A percentile compares a stretch with the other conserved stretches of the same genome.
phyloP scores from a whole-genome alignment of 2,329 filamentous ascomycete genomes.

The Fusarium goolgardi region DNA sequence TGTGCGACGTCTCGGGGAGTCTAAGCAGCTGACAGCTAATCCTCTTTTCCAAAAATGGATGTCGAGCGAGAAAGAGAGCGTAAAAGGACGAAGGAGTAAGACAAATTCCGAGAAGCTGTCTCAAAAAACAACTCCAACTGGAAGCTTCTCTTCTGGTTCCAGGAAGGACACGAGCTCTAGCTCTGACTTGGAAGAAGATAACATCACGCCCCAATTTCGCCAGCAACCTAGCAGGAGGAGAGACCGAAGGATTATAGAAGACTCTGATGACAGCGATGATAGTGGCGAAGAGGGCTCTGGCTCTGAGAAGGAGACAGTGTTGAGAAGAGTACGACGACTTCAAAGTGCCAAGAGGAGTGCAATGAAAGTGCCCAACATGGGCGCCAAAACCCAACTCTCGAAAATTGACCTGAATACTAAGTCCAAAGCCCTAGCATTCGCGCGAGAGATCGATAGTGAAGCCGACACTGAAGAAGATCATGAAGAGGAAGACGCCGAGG shows the following conservation, averaged over 20 bases:
- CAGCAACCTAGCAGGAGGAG: slow-evolving; percentile 20
- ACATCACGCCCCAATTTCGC: slow-evolving; percentile 9
- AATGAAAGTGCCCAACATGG: background rate
- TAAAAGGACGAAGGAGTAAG: slow-evolving; percentile 2
- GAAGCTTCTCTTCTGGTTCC: background rate
- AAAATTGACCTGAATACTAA: background rate
- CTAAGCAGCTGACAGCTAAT: slow-evolving; percentile 42
- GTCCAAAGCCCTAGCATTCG: slow-evolving; percentile 22
- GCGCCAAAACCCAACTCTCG: background rate
- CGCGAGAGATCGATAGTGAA: slow-evolving; percentile 22
- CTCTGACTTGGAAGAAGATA: slow-evolving; percentile 18
- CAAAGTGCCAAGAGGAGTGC: slow-evolving; percentile 16
- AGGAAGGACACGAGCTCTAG: background rate
- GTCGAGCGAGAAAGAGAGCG: slow-evolving; percentile 35
- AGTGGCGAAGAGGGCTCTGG: slow-evolving; percentile 5
- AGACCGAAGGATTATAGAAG: slow-evolving; percentile 25
- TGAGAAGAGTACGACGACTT: slow-evolving; percentile 41
- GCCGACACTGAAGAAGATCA: slow-evolving; percentile 19
- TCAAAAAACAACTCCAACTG: slow-evolving; percentile 6
- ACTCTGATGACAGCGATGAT: slow-evolving; percentile 43
- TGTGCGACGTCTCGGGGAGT: slow-evolving; percentile 49
- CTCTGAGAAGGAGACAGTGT: slow-evolving; percentile 34
- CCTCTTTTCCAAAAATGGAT: slow-evolving; percentile 52
- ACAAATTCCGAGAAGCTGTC: slow-evolving; percentile 6
- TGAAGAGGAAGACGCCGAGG: slow-evolving; percentile 34